Evolutionary conservation across 352 stramenopile species (phyloP).

Genomic region (Pythium dissimile): DNA sequence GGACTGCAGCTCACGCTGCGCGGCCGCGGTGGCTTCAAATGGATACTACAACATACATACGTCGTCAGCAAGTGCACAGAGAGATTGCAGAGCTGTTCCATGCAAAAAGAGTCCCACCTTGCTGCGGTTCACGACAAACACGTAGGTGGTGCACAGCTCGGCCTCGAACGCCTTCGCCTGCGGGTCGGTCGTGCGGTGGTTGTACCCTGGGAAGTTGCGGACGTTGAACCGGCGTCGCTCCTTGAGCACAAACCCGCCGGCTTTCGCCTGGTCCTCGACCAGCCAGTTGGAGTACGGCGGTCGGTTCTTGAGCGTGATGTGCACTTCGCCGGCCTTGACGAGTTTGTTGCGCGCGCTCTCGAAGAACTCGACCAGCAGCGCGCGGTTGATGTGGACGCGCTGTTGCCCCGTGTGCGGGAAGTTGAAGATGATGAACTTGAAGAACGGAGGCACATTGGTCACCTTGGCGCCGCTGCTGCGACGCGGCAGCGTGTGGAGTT

Average conservation of each 20-base stretch:
- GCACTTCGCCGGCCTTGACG: constrained; percentile 52
- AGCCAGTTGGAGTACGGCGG: constrained; percentile 88
- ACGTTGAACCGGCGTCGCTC: constrained; percentile 71
- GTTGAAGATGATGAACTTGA: constrained; percentile 88
- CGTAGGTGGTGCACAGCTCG: constrained; percentile 79
- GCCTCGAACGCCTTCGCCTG: constrained; percentile 82
- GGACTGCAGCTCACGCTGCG: not conserved
- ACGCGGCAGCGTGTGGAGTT: constrained; percentile 51
- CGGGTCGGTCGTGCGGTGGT: constrained; percentile 86
- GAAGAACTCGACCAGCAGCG: constrained; percentile 81
- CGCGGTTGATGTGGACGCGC: constrained; percentile 85
- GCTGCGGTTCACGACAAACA: constrained; percentile 80
- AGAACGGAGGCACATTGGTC: constrained; percentile 41
- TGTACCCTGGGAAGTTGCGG: constrained; percentile 72
- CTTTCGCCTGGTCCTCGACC: constrained; percentile 79
- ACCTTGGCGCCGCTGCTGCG: constrained; percentile 1
- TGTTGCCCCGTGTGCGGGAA: constrained; percentile 88
- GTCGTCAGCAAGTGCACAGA: not conserved
- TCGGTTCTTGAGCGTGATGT: constrained; percentile 84
- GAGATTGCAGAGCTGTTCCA: not conserved
- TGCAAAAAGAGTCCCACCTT: constrained; percentile 40
- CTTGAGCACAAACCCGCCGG: constrained; percentile 72
- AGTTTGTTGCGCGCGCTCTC: constrained; percentile 69
- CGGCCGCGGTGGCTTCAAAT: constrained; percentile 1
- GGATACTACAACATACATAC: constrained; percentile 8